Conservation (phyloP, 305 asterid genomes). For the Ilex paraguariensis region DNA sequence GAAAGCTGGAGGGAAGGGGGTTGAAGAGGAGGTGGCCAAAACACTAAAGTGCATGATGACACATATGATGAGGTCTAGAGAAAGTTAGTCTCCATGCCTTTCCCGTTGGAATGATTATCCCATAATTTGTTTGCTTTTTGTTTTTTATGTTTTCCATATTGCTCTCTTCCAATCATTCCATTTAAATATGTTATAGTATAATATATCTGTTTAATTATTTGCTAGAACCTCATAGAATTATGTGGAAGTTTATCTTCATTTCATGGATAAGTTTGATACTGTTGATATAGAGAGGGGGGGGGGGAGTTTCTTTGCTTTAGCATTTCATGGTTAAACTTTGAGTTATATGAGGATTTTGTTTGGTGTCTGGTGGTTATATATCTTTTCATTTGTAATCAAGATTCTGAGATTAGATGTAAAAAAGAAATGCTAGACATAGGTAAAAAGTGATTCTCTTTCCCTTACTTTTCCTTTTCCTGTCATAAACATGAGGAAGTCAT, state of each 20-base stretch:
- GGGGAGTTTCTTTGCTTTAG: too few relatives aligned
- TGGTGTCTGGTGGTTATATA: too few relatives aligned
- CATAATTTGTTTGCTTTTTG: slow-evolving; percentile 70
- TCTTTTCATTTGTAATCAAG: too few relatives aligned
- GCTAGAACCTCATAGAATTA: slow-evolving; percentile 20
- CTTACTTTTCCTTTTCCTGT: too few relatives aligned
- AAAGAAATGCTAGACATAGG: too few relatives aligned
- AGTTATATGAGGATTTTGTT: too few relatives aligned
- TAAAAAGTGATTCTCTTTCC: too few relatives aligned
- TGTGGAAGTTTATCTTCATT: slow-evolving; percentile 6
- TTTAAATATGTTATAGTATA: slow-evolving; percentile 13
- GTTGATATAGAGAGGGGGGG: too few relatives aligned
- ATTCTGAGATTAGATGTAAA: too few relatives aligned
- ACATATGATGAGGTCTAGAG: slow-evolving; percentile 46
- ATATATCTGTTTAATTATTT: slow-evolving; percentile 16
- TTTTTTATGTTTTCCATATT: slow-evolving; percentile 24
- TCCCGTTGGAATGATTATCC: slow-evolving; percentile 72
- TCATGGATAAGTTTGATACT: slow-evolving; percentile 16
- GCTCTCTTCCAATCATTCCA: slow-evolving; percentile 27
- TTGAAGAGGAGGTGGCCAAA: not conserved
- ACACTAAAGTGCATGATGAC: slow-evolving; percentile 60
- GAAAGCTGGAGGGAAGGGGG: slow-evolving; percentile 6
- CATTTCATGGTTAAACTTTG: too few relatives aligned
- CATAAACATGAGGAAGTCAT: too few relatives aligned
- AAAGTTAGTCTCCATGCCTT: slow-evolving; percentile 50